Conservation (phyloP, 1,139 yeast species). For the Saccharomyces hybrid region DNA sequence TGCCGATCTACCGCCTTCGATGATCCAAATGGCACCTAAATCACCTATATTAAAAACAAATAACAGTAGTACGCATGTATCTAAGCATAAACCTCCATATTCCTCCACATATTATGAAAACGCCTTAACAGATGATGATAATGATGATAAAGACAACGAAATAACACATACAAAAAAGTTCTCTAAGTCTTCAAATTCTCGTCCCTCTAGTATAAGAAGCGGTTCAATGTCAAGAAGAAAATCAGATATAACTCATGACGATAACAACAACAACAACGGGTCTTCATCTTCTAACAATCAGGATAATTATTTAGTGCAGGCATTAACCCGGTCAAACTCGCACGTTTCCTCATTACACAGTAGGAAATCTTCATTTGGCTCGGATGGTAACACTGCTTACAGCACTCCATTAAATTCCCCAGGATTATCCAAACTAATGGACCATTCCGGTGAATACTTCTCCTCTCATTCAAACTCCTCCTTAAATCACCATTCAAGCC, state of each 20-base stretch:
- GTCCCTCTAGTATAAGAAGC: constrained; percentile 21
- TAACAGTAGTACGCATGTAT: constrained; percentile 26
- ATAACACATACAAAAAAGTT: constrained; percentile 1
- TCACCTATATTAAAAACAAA: constrained; percentile 48
- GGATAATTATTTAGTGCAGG: neutral
- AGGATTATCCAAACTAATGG: constrained; percentile 13
- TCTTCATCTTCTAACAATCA: neutral
- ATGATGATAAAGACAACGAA: constrained; percentile 16
- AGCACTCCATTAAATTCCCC: constrained; percentile 30
- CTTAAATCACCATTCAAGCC: neutral
- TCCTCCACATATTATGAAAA: constrained; percentile 25
- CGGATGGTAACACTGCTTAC: constrained; percentile 25
- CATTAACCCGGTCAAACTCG: constrained; percentile 17
- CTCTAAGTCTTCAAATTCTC: constrained; percentile 7
- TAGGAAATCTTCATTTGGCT: constrained; percentile 26
- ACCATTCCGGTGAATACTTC: constrained; percentile 4
- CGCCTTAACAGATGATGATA: constrained; percentile 29
- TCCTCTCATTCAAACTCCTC: neutral
- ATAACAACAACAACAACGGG: constrained; percentile 3
- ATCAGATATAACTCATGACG: constrained; percentile 12
- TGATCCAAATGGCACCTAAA: constrained; percentile 60
- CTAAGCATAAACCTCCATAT: constrained; percentile 10
- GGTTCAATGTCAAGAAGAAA: constrained; percentile 19
- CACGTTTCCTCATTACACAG: constrained; percentile 26
- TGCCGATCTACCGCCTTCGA: constrained; percentile 52